A percentile compares a stretch with the other conserved stretches of the same genome.
Evolutionary conservation across 192 early-diverging fungal genomes (phyloP).

Genomic region (Coemansia sp.): DNA sequence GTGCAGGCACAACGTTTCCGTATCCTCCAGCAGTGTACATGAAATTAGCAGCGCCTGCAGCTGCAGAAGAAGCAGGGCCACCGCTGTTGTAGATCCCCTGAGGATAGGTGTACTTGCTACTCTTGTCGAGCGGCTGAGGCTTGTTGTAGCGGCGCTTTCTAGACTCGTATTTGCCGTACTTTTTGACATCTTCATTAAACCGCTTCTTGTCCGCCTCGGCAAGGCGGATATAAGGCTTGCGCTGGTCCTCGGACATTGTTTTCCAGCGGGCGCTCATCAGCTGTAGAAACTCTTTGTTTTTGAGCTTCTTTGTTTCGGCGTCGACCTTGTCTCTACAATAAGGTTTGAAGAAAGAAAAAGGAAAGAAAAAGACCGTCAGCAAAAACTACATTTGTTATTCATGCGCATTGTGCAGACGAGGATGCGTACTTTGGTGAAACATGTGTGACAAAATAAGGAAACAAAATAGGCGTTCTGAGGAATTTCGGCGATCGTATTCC

Average conservation of each 20-base stretch:
- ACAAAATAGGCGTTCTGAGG: too few relatives aligned
- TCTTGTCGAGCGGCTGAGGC: conserved; percentile 7
- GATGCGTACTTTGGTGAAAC: conserved; percentile 4
- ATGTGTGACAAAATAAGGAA: not conserved
- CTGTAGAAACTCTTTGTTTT: conserved; percentile 58
- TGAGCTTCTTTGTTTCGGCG: conserved; percentile 47
- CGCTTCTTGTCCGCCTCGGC: conserved; percentile 55
- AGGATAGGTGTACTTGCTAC: not conserved
- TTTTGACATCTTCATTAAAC: conserved; percentile 50
- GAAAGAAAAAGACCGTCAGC: not conserved
- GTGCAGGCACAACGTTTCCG: conserved; percentile 11
- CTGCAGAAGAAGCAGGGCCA: conserved; percentile 12
- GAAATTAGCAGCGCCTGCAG: conserved; percentile 16
- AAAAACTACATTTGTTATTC: not conserved
- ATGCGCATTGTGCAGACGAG: conserved; percentile 1
- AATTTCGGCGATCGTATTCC: not conserved
- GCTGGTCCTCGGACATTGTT: conserved; percentile 40
- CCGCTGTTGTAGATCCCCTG: not conserved
- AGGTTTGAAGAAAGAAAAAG: not conserved
- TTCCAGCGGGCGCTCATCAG: conserved; percentile 59
- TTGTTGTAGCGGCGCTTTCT: conserved; percentile 54
- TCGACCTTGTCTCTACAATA: conserved; percentile 37
- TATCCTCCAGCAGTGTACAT: conserved; percentile 6
- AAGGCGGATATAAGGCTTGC: conserved; percentile 40
- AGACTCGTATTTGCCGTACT: conserved; percentile 55